Conservation (phyloP, 306 rosid genomes). For the Senna siamea region DNA sequence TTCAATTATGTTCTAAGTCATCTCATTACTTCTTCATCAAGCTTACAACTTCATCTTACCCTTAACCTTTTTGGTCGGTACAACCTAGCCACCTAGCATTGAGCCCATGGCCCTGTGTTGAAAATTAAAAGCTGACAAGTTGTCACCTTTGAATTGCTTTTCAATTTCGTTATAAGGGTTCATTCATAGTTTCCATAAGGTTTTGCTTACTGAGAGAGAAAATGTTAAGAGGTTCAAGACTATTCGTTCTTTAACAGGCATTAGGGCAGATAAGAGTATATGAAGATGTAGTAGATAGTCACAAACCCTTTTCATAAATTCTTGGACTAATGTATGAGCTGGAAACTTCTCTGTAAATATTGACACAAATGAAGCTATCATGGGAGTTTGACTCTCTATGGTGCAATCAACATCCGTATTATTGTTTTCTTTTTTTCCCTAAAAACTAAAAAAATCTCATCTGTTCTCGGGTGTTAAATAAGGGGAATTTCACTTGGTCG, state of each 20-base stretch:
- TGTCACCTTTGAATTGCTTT: conserved; percentile 33
- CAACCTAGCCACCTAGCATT: background rate
- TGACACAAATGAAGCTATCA: background rate
- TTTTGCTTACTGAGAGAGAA: background rate
- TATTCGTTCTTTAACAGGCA: no score
- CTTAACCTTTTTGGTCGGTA: background rate
- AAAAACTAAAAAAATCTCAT: no score
- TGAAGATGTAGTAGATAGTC: no score
- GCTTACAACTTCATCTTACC: conserved; percentile 11
- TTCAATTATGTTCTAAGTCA: conserved; percentile 30
- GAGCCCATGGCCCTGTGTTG: background rate
- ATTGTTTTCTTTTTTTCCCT: no score
- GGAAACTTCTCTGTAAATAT: background rate
- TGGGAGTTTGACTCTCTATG: conserved; percentile 7
- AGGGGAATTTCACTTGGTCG: no score
- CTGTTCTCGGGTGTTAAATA: background rate
- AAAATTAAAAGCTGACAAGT: conserved; percentile 17
- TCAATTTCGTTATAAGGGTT: background rate
- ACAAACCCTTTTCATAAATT: background rate
- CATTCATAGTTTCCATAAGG: background rate
- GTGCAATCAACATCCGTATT: no score
- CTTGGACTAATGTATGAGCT: background rate
- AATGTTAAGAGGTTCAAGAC: background rate
- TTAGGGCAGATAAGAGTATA: no score
- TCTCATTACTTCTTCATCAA: conserved; percentile 38